These are phyloP conservation scores for Prunus kanzakura DNA, from an alignment of 306 rosid species.

Conservation along the genomic window DNA sequence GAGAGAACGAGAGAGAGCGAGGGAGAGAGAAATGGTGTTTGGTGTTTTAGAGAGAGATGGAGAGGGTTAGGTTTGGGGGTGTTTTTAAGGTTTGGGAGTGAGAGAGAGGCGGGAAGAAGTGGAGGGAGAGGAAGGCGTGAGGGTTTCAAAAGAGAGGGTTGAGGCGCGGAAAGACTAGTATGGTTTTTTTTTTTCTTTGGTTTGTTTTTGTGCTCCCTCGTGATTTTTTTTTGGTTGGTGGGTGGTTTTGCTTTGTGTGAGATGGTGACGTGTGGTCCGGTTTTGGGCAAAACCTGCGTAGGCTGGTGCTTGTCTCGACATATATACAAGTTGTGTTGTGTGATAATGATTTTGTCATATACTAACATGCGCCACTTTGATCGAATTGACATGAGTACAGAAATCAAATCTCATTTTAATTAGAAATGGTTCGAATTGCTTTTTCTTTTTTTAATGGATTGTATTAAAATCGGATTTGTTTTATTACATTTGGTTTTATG, in stretches of 20 bases:
- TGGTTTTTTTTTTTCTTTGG: slow-evolving; percentile 10
- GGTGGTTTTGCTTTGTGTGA: not conserved
- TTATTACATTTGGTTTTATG: too few relatives aligned
- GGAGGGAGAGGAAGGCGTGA: slow-evolving; percentile 15
- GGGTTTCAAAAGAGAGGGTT: slow-evolving; percentile 37
- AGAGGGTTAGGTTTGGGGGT: not conserved
- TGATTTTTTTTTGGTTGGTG: not conserved
- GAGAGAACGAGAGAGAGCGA: slow-evolving; percentile 1
- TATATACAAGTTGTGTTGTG: too few relatives aligned
- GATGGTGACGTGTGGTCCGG: slow-evolving; percentile 23
- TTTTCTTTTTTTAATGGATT: too few relatives aligned
- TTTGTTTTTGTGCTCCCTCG: not conserved
- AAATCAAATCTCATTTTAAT: too few relatives aligned
- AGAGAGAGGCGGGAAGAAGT: slow-evolving; percentile 44
- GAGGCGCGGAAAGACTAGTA: slow-evolving; percentile 42
- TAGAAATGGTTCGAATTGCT: too few relatives aligned
- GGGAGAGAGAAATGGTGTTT: not conserved
- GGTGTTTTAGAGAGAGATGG: not conserved
- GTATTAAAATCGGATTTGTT: too few relatives aligned
- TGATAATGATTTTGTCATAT: too few relatives aligned
- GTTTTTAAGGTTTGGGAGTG: slow-evolving; percentile 24
- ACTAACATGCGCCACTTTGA: too few relatives aligned
- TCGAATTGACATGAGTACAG: too few relatives aligned
- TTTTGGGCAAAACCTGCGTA: not conserved
- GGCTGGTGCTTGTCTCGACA: too few relatives aligned